A percentile compares a stretch with the other conserved stretches of the same genome.
phyloP scores from a whole-genome alignment of 2,329 filamentous ascomycete genomes.

The Ilyonectria robusta region DNA sequence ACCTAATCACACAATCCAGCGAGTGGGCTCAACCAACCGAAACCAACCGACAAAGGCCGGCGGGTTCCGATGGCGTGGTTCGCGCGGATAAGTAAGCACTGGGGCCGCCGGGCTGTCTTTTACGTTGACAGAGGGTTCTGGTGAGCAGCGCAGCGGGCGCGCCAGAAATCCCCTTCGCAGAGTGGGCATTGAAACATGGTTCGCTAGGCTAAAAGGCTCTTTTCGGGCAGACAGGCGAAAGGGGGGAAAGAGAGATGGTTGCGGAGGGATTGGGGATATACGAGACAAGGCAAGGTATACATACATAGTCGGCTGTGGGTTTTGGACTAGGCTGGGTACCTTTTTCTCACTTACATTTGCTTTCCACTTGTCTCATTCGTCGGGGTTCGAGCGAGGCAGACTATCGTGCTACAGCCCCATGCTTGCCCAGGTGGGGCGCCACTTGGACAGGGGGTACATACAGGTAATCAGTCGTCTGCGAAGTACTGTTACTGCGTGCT shows the following conservation, averaged over 20 bases:
- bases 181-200: not conserved
- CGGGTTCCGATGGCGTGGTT: slow-evolving; percentile 22
- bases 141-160: not conserved
- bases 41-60: slow-evolving; percentile 1
- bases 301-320: not conserved
- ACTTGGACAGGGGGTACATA: slow-evolving; percentile 11
- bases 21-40: slow-evolving; percentile 10
- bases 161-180: not conserved
- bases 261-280: not conserved
- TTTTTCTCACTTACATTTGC: slow-evolving; percentile 6
- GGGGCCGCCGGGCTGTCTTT: not conserved
- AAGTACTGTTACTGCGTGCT: not conserved
- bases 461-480: too few species aligned
- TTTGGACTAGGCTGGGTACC: not conserved
- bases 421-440: slow-evolving; percentile 11
- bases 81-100: slow-evolving; percentile 13
- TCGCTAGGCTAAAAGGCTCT: slow-evolving; percentile 4
- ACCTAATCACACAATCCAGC: slow-evolving; percentile 23
- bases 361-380: slow-evolving; percentile 4
- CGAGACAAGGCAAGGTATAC: not conserved
- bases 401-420: slow-evolving; percentile 23
- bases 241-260: not conserved
- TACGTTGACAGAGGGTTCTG: slow-evolving; percentile 1
- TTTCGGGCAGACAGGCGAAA: not conserved
- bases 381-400: slow-evolving; percentile 10